These are phyloP conservation scores for Dioszegia hungarica DNA, from an alignment of 768 basidiomycete species.

Conservation along the genomic window DNA sequence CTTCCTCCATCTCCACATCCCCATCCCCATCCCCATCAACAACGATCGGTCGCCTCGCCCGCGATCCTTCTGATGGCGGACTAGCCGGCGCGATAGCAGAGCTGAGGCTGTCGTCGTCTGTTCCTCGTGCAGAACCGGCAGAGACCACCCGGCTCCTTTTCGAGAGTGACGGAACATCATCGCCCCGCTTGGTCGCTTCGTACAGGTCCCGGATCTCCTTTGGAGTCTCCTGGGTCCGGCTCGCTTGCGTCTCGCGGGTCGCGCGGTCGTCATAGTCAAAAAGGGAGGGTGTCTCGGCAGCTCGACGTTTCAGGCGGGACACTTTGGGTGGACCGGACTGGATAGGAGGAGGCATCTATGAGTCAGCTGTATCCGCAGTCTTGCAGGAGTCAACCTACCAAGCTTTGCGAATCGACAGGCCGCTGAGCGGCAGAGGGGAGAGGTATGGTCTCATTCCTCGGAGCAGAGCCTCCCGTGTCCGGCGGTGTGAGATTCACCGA, in stretches of 20 bases:
- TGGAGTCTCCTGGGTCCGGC: constrained; percentile 22
- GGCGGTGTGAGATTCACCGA: neutral
- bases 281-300: constrained; percentile 1
- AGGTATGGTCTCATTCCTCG: neutral
- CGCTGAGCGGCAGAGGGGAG: neutral
- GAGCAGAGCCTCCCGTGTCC: neutral
- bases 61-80: neutral
- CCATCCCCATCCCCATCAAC: neutral
- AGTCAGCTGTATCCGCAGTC: neutral
- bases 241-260: neutral
- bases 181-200: constrained; percentile 34
- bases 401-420: neutral
- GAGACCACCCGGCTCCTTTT: constrained; percentile 11
- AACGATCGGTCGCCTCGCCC: neutral
- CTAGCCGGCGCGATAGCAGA: neutral
- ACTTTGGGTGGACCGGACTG: neutral
- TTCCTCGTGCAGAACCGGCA: constrained; percentile 4
- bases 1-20: constrained; percentile 28
- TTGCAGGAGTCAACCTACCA: neutral
- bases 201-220: constrained; percentile 30
- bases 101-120: neutral
- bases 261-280: neutral
- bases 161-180: neutral
- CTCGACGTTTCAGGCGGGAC: constrained; percentile 27
- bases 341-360: constrained; percentile 1